These are phyloP conservation scores for Metschnikowia arizonensis DNA, from an alignment of 805 yeast species.

Conservation along the genomic window DNA sequence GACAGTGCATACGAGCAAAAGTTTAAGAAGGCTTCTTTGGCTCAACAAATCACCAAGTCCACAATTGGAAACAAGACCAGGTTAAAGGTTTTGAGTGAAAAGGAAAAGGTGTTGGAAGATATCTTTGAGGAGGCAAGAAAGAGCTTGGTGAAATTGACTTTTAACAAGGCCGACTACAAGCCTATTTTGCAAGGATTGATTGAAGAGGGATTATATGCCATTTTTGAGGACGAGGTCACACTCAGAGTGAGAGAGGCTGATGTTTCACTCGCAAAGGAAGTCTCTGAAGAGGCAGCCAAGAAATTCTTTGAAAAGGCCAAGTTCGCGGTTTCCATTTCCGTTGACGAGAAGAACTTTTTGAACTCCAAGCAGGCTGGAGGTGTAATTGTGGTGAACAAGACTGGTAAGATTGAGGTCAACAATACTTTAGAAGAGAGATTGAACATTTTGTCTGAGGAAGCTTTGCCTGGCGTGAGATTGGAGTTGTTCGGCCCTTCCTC, in stretches of 20 bases:
- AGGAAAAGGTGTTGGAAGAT: conserved; percentile 68
- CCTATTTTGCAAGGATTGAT: conserved; percentile 71
- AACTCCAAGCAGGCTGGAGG: conserved; percentile 79
- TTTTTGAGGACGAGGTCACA: conserved; percentile 66
- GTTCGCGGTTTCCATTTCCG: conserved; percentile 48
- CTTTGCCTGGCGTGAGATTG: conserved; percentile 88
- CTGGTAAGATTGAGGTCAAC: conserved; percentile 82
- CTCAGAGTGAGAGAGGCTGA: conserved; percentile 69
- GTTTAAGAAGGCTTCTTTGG: conserved; percentile 84
- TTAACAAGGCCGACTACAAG: conserved; percentile 57
- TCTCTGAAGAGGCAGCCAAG: conserved; percentile 56
- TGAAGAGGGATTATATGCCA: conserved; percentile 65
- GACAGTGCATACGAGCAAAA: conserved; percentile 77
- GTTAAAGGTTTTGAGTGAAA: conserved; percentile 80
- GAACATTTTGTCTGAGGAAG: conserved; percentile 71
- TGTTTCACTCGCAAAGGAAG: conserved; percentile 54
- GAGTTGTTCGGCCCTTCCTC: conserved; percentile 84
- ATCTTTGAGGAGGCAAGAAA: conserved; percentile 68
- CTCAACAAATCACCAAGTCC: conserved; percentile 93
- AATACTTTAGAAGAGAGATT: conserved; percentile 95
- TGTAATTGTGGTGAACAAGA: conserved; percentile 60
- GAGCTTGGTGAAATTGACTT: conserved; percentile 55
- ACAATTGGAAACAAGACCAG: conserved; percentile 94
- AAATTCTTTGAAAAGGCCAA: conserved; percentile 62
- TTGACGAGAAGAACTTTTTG: conserved; percentile 57